Evolutionary conservation across 768 basidiomycete species (phyloP).

Genomic region (Candolleomyces aberdarensis): DNA sequence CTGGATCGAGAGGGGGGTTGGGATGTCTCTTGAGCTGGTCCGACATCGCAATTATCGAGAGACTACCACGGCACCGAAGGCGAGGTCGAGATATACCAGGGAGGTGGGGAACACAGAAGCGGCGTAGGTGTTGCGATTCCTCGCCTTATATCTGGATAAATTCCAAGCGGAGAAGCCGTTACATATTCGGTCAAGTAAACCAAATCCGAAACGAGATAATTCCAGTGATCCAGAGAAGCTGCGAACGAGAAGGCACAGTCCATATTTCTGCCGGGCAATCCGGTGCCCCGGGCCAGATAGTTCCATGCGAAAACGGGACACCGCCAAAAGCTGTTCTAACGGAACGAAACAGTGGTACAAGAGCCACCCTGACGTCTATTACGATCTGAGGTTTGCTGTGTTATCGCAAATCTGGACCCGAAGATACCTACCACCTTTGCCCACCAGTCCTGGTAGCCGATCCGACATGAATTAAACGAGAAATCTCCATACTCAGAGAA

Average conservation of each 20-base stretch:
- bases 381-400: no score
- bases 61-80: slow-evolving; percentile 16
- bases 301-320: no score
- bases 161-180: background rate
- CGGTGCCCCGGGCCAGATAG: background rate
- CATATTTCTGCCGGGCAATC: background rate
- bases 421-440: no score
- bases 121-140: slow-evolving; percentile 3
- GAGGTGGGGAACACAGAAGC: slow-evolving; percentile 15
- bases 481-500: no score
- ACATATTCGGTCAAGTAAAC: background rate
- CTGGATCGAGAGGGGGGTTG: slow-evolving; percentile 48
- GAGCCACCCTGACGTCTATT: background rate
- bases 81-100: slow-evolving; percentile 15
- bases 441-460: no score
- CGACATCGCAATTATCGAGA: slow-evolving; percentile 37
- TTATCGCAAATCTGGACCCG: no score
- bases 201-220: slow-evolving; percentile 6
- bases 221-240: slow-evolving; percentile 3
- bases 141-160: slow-evolving; percentile 27
- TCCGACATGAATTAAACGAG: no score
- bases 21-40: slow-evolving; percentile 34
- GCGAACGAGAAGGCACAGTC: slow-evolving; percentile 1
- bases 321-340: background rate
- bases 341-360: slow-evolving; percentile 2